Evolutionary conservation across 352 stramenopile genomes (phyloP).

Genomic region (Globisporangium okanoganense): DNA sequence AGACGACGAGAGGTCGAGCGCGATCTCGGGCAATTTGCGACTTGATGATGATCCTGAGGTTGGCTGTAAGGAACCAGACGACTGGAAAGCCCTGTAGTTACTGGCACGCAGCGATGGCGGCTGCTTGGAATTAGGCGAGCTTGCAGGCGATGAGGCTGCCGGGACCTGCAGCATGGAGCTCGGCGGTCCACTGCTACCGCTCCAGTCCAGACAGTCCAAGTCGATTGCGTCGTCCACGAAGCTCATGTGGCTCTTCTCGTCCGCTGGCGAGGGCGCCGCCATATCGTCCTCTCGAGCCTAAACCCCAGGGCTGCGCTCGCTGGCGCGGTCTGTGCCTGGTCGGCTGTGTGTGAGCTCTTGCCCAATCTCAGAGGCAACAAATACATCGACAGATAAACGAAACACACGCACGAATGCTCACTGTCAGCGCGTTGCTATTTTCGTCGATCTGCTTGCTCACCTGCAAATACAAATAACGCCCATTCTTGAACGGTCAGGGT

Average conservation of each 20-base stretch:
- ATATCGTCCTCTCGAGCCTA: background rate
- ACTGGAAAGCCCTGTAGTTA: slow-evolving; percentile 1
- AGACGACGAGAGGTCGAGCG: slow-evolving; percentile 5
- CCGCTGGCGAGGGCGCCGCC: background rate
- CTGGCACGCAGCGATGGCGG: background rate
- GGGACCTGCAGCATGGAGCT: background rate
- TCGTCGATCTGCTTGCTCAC: background rate
- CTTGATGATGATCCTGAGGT: background rate
- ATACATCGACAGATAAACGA: background rate
- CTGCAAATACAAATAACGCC: background rate
- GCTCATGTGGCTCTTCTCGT: slow-evolving; percentile 10
- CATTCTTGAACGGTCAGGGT: background rate
- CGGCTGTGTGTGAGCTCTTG: background rate
- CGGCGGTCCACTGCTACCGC: background rate
- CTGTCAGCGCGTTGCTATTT: background rate
- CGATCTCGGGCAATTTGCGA: slow-evolving; percentile 12
- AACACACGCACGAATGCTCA: background rate
- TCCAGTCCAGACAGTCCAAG: slow-evolving; percentile 3
- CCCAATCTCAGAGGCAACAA: background rate
- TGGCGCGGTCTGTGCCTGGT: background rate
- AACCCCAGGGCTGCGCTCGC: background rate
- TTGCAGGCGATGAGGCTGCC: background rate
- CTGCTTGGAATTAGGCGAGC: background rate
- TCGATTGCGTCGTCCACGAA: slow-evolving; percentile 6
- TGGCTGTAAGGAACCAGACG: background rate